Evolutionary conservation across 2,329 filamentous ascomycete species (phyloP), one percentile per base, ranked within the genome.

Genomic region (Bisporella sp.): DNA sequence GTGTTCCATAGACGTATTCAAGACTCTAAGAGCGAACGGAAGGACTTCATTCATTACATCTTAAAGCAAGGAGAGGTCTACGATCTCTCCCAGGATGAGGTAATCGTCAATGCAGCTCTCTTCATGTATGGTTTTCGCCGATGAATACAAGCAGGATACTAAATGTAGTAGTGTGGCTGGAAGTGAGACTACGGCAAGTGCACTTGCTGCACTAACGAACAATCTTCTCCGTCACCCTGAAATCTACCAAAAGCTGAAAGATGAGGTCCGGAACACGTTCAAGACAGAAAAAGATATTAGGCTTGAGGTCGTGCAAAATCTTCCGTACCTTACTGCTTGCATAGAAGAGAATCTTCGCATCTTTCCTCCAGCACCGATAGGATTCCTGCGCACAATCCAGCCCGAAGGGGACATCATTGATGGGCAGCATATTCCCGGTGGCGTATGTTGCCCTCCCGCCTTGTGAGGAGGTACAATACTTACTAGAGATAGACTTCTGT

Each of bases 111-210:
- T 30, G 40, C 28, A 49, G n/a, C 41, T 5, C 5, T 47, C 21
- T 31, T 68, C 3, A 60, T 68, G 21, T 21, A 21, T 21, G 21
- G 21, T 21, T 21, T 21, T 21, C 21, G 21, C 21, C 21, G 21
- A 21, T 21, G 21, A 21, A 21, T 21, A 21, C 21, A 21, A 21
- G 21, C 21, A 21, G 21, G 21, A 21, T 21, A 21, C 21, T 21
- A 21, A 21, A 21, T 21, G 21, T 21, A 21, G 21, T 21, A 21
- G 21, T n/a, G 32, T 68, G 7, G 66, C 64, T 7, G 66, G 65
- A 1, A 66, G 58, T 31, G 65, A 68, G 47, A 71, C 69, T 4
- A 63, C 68, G 1, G 68, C 69, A 6, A 71, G 69, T 1, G 44
- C 67, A 2, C 63, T 5, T 69, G 71, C 35, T 3, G 35, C 9